phyloP scores from a whole-genome alignment of 2,329 filamentous ascomycete genomes.

The Bisporella sp. region DNA sequence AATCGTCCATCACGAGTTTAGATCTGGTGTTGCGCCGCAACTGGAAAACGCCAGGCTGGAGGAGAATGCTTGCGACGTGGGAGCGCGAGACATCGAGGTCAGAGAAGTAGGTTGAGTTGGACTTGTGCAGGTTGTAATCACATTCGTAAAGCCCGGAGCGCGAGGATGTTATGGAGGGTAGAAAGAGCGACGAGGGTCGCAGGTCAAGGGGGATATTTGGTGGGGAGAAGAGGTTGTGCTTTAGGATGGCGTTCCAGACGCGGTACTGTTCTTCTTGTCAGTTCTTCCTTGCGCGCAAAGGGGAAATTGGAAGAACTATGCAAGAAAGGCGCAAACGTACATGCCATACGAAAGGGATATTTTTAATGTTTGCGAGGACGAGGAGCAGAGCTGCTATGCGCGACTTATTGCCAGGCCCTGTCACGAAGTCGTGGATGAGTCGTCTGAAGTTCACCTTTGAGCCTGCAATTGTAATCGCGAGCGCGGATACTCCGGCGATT shows the following conservation, averaged over 20 bases:
- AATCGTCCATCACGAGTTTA: slow-evolving; percentile 36
- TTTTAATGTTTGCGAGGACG: slow-evolving; percentile 48
- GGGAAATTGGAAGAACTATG: not conserved
- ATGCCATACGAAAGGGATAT: slow-evolving; percentile 53
- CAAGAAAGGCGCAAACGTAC: slow-evolving; percentile 30
- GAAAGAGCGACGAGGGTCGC: slow-evolving; percentile 44
- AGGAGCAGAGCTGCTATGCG: slow-evolving; percentile 29
- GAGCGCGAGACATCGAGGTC: slow-evolving; percentile 70
- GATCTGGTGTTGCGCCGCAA: slow-evolving; percentile 42
- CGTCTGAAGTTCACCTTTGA: slow-evolving; percentile 18
- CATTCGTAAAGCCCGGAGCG: slow-evolving; percentile 56
- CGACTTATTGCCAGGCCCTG: slow-evolving; percentile 25
- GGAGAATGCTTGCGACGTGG: slow-evolving; percentile 66
- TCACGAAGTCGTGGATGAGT: slow-evolving; percentile 17
- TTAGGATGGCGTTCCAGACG: slow-evolving; percentile 38
- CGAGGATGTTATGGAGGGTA: slow-evolving; percentile 50
- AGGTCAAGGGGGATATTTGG: slow-evolving; percentile 27
- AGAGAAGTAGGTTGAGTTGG: slow-evolving; percentile 63
- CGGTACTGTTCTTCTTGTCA: slow-evolving; percentile 31
- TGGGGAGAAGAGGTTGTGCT: slow-evolving; percentile 35
- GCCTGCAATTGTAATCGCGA: slow-evolving; percentile 14
- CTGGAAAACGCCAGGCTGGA: slow-evolving; percentile 49
- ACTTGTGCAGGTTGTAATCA: slow-evolving; percentile 70
- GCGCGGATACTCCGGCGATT: slow-evolving; percentile 16
- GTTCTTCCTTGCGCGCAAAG: not conserved